Evolutionary conservation across 1,139 yeast genomes (phyloP), one percentile per base, ranked within the genome.

Genomic region (Magnusiomyces ingens): DNA sequence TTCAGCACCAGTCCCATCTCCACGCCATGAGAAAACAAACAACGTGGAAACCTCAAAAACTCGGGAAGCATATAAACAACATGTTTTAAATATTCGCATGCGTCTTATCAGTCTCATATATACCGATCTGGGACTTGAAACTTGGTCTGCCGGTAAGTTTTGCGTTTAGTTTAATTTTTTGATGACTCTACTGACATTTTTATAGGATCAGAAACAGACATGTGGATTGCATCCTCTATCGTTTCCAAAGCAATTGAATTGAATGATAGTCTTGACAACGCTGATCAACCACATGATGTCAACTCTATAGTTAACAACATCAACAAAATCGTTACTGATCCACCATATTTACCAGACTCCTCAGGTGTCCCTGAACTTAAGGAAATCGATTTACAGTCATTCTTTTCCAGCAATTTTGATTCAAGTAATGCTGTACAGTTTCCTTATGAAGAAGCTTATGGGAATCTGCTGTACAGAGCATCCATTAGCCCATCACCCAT

Each of bases 141-240:
- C 64, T 11, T 66, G 67, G 66, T 58, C 49, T 21, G 60, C 64
- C 18, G 69, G 65, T 60, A 52, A 49, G 62, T 52, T 26, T 19
- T 2, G 2, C 6, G 26, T 45, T 13, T 37, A 36, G 17, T 18
- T 45, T 37, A 32, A 12, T 11, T 10, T n/a, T 29, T 49, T 4
- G 5, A 2, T 4, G 17, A n/a, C 18, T 22, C 35, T 41, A 32
- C 54, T 55, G 42, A 48, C 54, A 26, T 43, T 41, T 22, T 21
- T 40, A 26, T 45, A 59, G 64, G 68, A 1, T 64, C 67, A n/a
- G 70, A 66, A 48, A 66, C 70, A 1, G 70, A 66, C 54, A 59
- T 60, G 38, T 66, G 69, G 69, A 49, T 66, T 43, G 55, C 57
- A 12, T 54, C 63, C 8, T 59, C 63, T 1, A 50, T 66, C 21